phyloP scores from a whole-genome alignment of 371 early-diverging fungal genomes.

The Mortierella sp. region DNA sequence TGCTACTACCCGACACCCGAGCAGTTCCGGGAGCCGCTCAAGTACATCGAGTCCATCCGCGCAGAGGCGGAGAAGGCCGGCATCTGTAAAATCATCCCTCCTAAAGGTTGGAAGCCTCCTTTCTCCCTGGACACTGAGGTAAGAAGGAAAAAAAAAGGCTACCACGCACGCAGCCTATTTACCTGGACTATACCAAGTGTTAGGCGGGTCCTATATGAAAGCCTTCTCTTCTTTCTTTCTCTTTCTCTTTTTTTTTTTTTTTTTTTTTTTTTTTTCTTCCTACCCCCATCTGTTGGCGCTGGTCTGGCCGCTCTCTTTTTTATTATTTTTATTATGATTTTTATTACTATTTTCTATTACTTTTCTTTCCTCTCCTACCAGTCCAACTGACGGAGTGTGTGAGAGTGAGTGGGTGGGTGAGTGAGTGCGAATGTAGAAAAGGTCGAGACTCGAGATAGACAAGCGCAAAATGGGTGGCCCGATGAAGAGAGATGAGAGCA shows the following conservation, averaged over 20 bases:
- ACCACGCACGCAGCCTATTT: conserved; percentile 5
- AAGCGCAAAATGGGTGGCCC: too few species aligned
- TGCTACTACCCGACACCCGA: conserved; percentile 85
- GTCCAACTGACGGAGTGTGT: too few species aligned
- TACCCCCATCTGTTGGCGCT: too few species aligned
- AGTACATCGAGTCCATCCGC: conserved; percentile 86
- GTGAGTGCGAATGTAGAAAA: too few species aligned
- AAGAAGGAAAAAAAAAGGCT: conserved; percentile 29
- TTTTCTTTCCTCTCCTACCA: too few species aligned
- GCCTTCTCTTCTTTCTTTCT: neutral
- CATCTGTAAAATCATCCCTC: conserved; percentile 94
- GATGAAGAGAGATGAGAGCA: too few species aligned
- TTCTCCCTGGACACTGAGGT: conserved; percentile 91
- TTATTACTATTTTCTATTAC: too few species aligned
- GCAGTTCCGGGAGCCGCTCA: conserved; percentile 87
- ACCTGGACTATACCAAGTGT: neutral
- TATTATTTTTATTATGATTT: too few species aligned
- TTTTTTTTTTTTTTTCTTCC: neutral
- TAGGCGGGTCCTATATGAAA: neutral
- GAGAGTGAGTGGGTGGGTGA: too few species aligned
- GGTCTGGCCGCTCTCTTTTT: too few species aligned
- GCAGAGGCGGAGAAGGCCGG: conserved; percentile 85
- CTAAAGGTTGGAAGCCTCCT: conserved; percentile 82
- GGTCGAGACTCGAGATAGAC: too few species aligned
- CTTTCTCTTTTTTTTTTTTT: neutral